Evolutionary conservation across 139 green algal genomes (phyloP).

Genomic region (Tetraselmis chui): DNA sequence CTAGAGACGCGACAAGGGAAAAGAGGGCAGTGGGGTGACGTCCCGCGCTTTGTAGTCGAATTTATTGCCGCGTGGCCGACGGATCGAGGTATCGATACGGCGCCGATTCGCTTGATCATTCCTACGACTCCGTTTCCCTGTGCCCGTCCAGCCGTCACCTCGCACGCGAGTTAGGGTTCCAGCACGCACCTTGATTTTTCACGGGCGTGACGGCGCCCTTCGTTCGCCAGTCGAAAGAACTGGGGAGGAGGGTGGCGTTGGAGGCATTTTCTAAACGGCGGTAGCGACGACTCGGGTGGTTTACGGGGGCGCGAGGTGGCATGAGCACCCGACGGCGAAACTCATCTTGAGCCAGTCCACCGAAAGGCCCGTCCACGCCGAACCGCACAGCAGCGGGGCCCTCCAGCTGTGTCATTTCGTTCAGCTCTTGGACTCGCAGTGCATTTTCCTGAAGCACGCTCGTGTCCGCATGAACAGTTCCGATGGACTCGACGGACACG

Average conservation of each 20-base stretch:
- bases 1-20: not conserved
- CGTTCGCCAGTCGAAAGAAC: not conserved
- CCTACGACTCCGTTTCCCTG: not conserved
- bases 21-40: not conserved
- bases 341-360: not conserved
- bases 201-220: constrained; percentile 1
- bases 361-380: not conserved
- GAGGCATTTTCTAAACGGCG: not conserved
- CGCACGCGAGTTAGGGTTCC: not conserved
- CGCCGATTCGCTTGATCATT: too few species aligned
- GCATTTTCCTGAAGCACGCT: too few species aligned
- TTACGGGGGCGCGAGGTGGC: not conserved
- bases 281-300: not conserved
- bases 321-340: not conserved
- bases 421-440: too few species aligned
- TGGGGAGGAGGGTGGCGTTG: not conserved
- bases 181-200: constrained; percentile 4
- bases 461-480: too few species aligned
- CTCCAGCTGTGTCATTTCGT: not conserved
- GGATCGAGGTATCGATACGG: too few species aligned
- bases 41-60: not conserved
- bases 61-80: too few species aligned
- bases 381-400: not conserved
- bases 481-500: too few species aligned
- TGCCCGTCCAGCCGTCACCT: not conserved